Conservation (phyloP, 2,329 filamentous ascomycete genomes). For the Fusarium xyrophilum region DNA sequence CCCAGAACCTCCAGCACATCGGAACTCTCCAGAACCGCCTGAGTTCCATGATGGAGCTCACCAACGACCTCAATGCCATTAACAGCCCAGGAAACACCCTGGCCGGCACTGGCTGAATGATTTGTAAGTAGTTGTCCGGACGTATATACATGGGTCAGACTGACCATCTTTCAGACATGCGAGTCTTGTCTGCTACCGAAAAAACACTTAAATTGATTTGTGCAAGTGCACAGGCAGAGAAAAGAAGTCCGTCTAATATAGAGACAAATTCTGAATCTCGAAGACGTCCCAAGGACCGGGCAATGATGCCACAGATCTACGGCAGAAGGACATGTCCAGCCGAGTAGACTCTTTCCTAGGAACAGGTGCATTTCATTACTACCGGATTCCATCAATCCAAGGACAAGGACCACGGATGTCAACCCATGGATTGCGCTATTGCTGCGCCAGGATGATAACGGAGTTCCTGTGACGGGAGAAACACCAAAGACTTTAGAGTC, state of each 20-base stretch:
- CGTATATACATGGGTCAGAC: neutral
- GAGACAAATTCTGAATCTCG: slow-evolving; percentile 37
- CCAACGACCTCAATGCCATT: slow-evolving; percentile 40
- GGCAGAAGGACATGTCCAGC: slow-evolving; percentile 30
- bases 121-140: slow-evolving; percentile 28
- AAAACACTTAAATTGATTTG: slow-evolving; percentile 23
- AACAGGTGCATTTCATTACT: slow-evolving; percentile 29
- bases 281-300: slow-evolving; percentile 24
- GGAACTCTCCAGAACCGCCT: slow-evolving; percentile 59
- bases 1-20: slow-evolving; percentile 62
- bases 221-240: slow-evolving; percentile 39
- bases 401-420: slow-evolving; percentile 17
- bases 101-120: slow-evolving; percentile 44
- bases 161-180: slow-evolving; percentile 23
- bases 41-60: slow-evolving; percentile 60
- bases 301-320: slow-evolving; percentile 31
- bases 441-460: slow-evolving; percentile 25
- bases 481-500: slow-evolving; percentile 23
- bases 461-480: slow-evolving; percentile 18
- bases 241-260: slow-evolving; percentile 32
- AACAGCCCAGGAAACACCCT: slow-evolving; percentile 40
- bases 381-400: slow-evolving; percentile 30
- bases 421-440: slow-evolving; percentile 28
- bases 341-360: slow-evolving; percentile 18
- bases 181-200: slow-evolving; percentile 39